Evolutionary conservation across 2,329 filamentous ascomycete species (phyloP).

Genomic region (Eutypa lata): DNA sequence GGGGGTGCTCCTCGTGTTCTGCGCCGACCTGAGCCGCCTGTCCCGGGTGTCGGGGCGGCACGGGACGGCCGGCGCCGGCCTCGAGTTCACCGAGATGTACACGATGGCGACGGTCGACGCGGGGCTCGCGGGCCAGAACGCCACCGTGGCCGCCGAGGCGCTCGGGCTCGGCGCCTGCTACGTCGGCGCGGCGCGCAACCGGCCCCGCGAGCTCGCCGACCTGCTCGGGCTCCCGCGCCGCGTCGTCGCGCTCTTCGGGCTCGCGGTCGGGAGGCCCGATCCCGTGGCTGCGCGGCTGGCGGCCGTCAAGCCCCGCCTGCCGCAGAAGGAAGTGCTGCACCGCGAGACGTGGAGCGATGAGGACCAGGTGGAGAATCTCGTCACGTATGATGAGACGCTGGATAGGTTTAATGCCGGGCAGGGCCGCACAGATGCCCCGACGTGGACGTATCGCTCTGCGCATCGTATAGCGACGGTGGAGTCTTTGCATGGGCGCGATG

Average conservation of each 20-base stretch:
- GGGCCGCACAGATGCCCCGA: constrained; percentile 18
- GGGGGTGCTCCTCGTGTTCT: constrained; percentile 30
- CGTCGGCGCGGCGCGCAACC: constrained; percentile 28
- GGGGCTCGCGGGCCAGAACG: constrained; percentile 29
- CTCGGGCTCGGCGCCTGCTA: constrained; percentile 30
- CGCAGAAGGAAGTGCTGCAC: constrained; percentile 24
- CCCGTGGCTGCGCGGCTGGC: constrained; percentile 5
- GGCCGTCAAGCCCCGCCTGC: constrained; percentile 27
- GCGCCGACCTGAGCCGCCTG: constrained; percentile 29
- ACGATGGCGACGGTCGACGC: constrained; percentile 30
- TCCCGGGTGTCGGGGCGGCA: constrained; percentile 19
- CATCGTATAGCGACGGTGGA: constrained; percentile 24
- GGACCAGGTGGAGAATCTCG: constrained; percentile 14
- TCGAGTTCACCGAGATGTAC: constrained; percentile 30
- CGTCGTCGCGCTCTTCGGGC: constrained; percentile 27
- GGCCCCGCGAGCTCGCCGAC: constrained; percentile 21
- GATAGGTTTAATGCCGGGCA: constrained; percentile 23
- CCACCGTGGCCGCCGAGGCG: constrained; percentile 24
- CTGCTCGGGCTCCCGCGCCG: constrained; percentile 27
- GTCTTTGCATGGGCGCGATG: constrained; percentile 25
- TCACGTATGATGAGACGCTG: constrained; percentile 22
- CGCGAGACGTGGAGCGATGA: constrained; percentile 22
- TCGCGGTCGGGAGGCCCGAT: constrained; percentile 26
- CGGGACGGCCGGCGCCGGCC: constrained; percentile 16
- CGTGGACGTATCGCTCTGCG: constrained; percentile 25